Evolutionary conservation across 306 rosid genomes (phyloP), one percentile per base, ranked within the genome.

Genomic region (Gillenia trifoliata): DNA sequence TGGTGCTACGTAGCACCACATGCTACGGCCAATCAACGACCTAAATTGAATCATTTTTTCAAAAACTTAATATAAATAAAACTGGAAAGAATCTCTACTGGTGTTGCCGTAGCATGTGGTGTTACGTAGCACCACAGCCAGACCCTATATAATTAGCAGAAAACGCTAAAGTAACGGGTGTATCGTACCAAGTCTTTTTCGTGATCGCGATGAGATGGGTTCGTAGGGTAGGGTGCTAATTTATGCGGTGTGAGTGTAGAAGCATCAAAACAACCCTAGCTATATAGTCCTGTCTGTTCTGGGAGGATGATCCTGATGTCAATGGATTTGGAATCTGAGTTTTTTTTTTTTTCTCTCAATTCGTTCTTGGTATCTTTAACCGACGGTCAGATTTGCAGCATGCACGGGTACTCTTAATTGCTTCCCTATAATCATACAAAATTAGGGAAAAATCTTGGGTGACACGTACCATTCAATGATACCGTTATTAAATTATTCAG

Each of bases 351-450:
- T 12, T 2, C 49, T 19, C 6, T 22, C 20, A 45, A 1, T 0
- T 47, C 52, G 8, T 47, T 47, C 52, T 47, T 55, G 28, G n/a
- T n/a, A 22, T 33, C 6, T 60, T 28, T 6, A 77, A 77, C 40
- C 5, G 26, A 78, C 66, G 76, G 76, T 68, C 50, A 59, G 63
- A 76, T 75, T 1, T 64, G 6, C 66, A 31, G 57, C 55, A 16
- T 13, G 31, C 57, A 68, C n/a, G 72, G 57, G 57, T 28, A 22
- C 57, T 43, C 36, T 43, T 68, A 13, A 28, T 62, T 40, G 59
- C 26, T 20, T 8, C 15, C 15, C 7, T 1, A 28, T 11, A 20
- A 34, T 43, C 54, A 71, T 62, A 22, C 22, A 34, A 12, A 55
- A 54, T 1, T 6, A 1, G 5, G n/a, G n/a, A n/a, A n/a, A n/a